Percentiles rank a stretch among this genome's conserved stretches.
These are phyloP conservation scores for Metschnikowia dekortorum DNA, from an alignment of 805 yeast species.

Conservation along the genomic window DNA sequence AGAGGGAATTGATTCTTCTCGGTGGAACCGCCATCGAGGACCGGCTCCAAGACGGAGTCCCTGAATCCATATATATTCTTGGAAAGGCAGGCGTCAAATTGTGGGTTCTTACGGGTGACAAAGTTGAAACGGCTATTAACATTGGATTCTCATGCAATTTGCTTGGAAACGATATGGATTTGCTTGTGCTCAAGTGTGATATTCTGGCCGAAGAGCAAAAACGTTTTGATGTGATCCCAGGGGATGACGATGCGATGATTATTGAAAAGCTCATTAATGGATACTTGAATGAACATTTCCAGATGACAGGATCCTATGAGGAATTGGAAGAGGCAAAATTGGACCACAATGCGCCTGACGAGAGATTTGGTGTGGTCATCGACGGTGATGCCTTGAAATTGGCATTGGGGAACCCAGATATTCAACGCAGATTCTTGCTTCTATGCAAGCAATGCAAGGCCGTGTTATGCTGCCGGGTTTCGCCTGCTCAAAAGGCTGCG, in stretches of 20 bases:
- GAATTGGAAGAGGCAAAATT: conserved; percentile 50
- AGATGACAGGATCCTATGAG: conserved; percentile 54
- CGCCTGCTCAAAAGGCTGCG: conserved; percentile 78
- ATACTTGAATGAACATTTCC: conserved; percentile 53
- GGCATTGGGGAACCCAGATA: conserved; percentile 36
- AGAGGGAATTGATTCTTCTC: conserved; percentile 55
- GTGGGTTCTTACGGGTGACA: conserved; percentile 87
- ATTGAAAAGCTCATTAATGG: conserved; percentile 48
- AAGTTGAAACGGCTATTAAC: conserved; percentile 85
- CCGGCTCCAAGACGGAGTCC: conserved; percentile 81
- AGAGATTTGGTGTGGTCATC: conserved; percentile 55
- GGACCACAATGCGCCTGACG: conserved; percentile 63
- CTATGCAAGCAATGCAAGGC: conserved; percentile 72
- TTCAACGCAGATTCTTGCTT: conserved; percentile 52
- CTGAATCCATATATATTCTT: conserved; percentile 67
- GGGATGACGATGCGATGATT: conserved; percentile 21
- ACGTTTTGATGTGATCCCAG: conserved; percentile 18
- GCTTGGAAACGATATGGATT: conserved; percentile 70
- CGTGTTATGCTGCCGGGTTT: conserved; percentile 80
- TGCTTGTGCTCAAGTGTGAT: conserved; percentile 50
- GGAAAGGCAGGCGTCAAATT: conserved; percentile 76
- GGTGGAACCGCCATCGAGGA: conserved; percentile 91
- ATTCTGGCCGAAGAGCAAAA: conserved; percentile 24
- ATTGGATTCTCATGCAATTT: conserved; percentile 84
- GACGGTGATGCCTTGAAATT: conserved; percentile 63